A percentile compares a stretch with the other conserved stretches of the same genome.
phyloP scores from a whole-genome alignment of 2,329 filamentous ascomycete genomes.

The Lecanicillium sp. region DNA sequence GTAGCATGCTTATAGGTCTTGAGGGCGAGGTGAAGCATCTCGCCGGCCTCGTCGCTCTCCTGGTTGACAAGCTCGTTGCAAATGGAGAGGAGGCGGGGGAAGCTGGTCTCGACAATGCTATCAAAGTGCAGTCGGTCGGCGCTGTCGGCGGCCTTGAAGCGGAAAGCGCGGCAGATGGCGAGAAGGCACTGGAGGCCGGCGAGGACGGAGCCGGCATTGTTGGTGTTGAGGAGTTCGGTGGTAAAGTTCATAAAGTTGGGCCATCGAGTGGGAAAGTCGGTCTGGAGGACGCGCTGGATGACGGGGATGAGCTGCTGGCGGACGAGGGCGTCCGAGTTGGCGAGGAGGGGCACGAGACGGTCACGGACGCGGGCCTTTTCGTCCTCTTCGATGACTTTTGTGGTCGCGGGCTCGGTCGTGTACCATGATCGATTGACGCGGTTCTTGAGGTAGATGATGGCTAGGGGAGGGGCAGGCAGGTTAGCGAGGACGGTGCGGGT shows the following conservation, averaged over 20 bases:
- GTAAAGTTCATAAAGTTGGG: constrained; percentile 92
- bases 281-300: constrained; percentile 90
- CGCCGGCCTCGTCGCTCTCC: constrained; percentile 86
- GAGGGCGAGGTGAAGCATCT: constrained; percentile 91
- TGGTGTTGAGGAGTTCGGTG: constrained; percentile 77
- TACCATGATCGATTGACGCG: constrained; percentile 90
- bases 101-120: constrained; percentile 85
- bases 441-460: constrained; percentile 97
- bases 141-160: constrained; percentile 79
- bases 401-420: constrained; percentile 64
- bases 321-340: constrained; percentile 69
- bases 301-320: constrained; percentile 90
- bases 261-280: constrained; percentile 93
- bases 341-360: constrained; percentile 82
- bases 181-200: constrained; percentile 90
- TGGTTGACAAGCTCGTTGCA: constrained; percentile 85
- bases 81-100: constrained; percentile 79
- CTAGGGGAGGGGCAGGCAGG: constrained; percentile 36
- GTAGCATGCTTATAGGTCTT: constrained; percentile 98
- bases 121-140: constrained; percentile 78
- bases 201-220: constrained; percentile 80
- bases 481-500: constrained; percentile 9
- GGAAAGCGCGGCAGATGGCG: constrained; percentile 89
- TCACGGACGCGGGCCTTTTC: constrained; percentile 85
- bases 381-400: constrained; percentile 73